Percentiles rank a stretch among this genome's conserved stretches.
Conservation (phyloP, 2,329 filamentous ascomycete genomes). For the Pseudopyrenochaeta lycopersici region DNA sequence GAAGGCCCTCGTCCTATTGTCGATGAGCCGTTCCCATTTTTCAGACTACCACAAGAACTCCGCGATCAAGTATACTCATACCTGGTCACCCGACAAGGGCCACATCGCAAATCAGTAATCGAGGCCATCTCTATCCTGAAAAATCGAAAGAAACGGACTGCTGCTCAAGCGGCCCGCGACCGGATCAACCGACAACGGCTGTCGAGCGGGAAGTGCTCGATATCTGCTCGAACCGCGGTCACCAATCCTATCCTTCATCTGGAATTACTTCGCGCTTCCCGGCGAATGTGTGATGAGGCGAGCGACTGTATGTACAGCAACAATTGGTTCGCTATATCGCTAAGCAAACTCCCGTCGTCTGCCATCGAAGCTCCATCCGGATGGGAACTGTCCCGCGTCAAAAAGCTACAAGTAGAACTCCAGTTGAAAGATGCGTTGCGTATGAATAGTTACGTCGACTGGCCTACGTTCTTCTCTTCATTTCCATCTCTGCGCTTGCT, state of each 20-base stretch:
- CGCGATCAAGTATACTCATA: slow-evolving; percentile 41
- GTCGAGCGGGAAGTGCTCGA: slow-evolving; percentile 27
- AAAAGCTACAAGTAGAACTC: slow-evolving; percentile 34
- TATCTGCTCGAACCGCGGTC: slow-evolving; percentile 18
- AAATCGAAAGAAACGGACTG: slow-evolving; percentile 34
- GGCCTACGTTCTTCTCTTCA: slow-evolving; percentile 32
- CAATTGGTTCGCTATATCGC: slow-evolving; percentile 40
- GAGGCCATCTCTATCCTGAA: slow-evolving; percentile 35
- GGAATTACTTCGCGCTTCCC: slow-evolving; percentile 32
- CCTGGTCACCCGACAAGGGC: slow-evolving; percentile 29
- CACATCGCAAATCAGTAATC: slow-evolving; percentile 21
- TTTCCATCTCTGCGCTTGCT: slow-evolving; percentile 31
- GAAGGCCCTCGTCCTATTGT: slow-evolving; percentile 3
- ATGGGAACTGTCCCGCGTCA: slow-evolving; percentile 35
- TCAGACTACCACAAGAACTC: slow-evolving; percentile 37
- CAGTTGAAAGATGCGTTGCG: slow-evolving; percentile 42
- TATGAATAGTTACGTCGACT: slow-evolving; percentile 45
- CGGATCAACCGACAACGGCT: slow-evolving; percentile 34
- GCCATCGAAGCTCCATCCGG: slow-evolving; percentile 34
- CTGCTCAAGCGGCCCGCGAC: slow-evolving; percentile 28
- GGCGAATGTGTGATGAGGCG: slow-evolving; percentile 30
- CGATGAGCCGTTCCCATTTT: slow-evolving; percentile 35
- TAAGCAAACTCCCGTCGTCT: slow-evolving; percentile 32
- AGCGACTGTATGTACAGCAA: slow-evolving; percentile 36
- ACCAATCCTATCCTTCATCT: slow-evolving; percentile 30